A percentile compares a stretch with the other conserved stretches of the same genome.
These are phyloP conservation scores for Rhodotorula paludigena DNA, from an alignment of 768 basidiomycete genomes.

Conservation along the genomic window DNA sequence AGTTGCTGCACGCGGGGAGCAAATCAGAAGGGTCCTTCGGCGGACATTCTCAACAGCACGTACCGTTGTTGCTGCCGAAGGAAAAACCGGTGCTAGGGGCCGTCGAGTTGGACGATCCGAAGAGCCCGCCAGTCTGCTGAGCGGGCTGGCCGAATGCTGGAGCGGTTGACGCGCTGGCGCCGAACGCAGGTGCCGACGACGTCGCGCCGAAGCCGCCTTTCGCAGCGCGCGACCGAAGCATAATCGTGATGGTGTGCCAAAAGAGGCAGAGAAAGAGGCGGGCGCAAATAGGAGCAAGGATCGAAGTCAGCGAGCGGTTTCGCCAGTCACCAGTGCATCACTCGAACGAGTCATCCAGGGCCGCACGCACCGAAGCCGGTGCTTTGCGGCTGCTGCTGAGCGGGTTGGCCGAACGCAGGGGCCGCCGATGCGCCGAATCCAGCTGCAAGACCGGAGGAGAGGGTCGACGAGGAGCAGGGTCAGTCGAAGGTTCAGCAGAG, in stretches of 20 bases:
- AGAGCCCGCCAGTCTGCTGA: conserved; percentile 37
- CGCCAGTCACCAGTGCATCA: not conserved
- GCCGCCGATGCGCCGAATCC: conserved; percentile 21
- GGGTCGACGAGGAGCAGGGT: not conserved
- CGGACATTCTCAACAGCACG: not conserved
- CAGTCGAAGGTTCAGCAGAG: not conserved
- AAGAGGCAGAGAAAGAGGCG: not conserved
- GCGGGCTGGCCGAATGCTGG: conserved; percentile 26
- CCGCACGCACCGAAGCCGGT: conserved; percentile 29
- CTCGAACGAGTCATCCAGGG: not conserved
- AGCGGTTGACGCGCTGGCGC: conserved; percentile 6
- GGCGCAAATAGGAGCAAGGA: not conserved
- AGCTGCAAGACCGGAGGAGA: not conserved
- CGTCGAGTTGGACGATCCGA: conserved; percentile 30
- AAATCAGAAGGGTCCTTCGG: not conserved
- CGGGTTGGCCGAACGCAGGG: conserved; percentile 24
- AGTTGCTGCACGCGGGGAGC: not conserved
- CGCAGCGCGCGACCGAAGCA: not conserved
- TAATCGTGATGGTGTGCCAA: no score
- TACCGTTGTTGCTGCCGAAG: conserved; percentile 18
- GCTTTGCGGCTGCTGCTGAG: conserved; percentile 11
- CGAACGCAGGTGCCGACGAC: conserved; percentile 20
- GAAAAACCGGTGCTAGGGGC: conserved; percentile 27
- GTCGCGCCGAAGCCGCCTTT: conserved; percentile 33
- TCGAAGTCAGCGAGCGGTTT: not conserved